These are phyloP conservation scores for Suillus plorans DNA, from an alignment of 768 basidiomycete genomes.

Conservation along the genomic window DNA sequence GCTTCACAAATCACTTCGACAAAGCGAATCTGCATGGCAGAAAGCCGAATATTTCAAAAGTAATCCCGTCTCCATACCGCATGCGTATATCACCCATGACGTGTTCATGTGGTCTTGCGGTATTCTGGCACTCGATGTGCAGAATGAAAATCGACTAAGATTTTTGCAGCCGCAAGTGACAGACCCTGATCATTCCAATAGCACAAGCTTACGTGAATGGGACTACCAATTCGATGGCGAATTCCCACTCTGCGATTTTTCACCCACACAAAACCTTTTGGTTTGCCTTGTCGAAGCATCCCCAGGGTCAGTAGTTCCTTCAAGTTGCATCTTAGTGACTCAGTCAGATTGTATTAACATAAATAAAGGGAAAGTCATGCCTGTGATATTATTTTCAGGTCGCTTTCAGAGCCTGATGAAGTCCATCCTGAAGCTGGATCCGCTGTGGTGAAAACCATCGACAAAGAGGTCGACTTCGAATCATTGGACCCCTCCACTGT, in stretches of 20 bases:
- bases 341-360: not conserved
- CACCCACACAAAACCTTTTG: not conserved
- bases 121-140: not conserved
- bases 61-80: not conserved
- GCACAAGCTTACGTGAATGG: not conserved
- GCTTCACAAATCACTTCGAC: not conserved
- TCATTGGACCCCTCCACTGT: not conserved
- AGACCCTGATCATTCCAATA: not conserved
- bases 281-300: not conserved
- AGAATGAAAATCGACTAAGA: too few relatives aligned
- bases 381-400: not conserved
- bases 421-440: constrained; percentile 17
- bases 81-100: not conserved
- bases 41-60: not conserved
- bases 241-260: not conserved
- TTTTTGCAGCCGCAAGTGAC: not conserved
- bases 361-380: not conserved
- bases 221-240: not conserved
- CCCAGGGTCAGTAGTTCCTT: not conserved
- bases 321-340: not conserved
- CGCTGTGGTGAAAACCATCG: not conserved
- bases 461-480: not conserved
- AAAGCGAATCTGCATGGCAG: not conserved
- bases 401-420: not conserved
- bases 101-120: not conserved